Evolutionary conservation across 495 filamentous ascomycete species (phyloP).

Genomic region (Neurospora terricola): DNA sequence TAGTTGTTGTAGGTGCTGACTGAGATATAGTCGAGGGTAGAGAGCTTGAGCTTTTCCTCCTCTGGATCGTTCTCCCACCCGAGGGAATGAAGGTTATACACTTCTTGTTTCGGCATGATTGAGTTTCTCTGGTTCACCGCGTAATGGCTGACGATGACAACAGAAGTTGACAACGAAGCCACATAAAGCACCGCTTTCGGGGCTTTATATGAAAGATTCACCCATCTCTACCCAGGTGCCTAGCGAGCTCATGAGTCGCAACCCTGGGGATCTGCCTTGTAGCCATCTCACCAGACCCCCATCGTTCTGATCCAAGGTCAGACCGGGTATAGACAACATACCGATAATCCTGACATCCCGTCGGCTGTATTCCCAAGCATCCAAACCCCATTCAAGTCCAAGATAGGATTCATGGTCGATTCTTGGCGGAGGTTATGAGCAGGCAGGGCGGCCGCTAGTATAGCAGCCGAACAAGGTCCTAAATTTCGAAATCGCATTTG

Average conservation of each 20-base stretch:
- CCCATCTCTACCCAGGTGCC: background rate
- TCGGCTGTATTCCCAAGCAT: background rate
- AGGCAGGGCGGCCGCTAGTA: background rate
- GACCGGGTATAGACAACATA: background rate
- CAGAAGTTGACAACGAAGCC: background rate
- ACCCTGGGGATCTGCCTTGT: background rate
- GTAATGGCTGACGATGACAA: background rate
- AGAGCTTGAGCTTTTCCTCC: slow-evolving; percentile 16
- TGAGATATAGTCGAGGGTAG: slow-evolving; percentile 25
- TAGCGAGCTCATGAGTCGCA: background rate
- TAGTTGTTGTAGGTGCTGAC: slow-evolving; percentile 26
- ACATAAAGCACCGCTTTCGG: background rate
- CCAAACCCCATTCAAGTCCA: background rate
- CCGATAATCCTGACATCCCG: background rate
- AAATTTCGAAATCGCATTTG: background rate
- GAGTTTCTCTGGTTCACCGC: background rate
- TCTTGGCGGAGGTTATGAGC: background rate
- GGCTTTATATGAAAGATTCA: background rate
- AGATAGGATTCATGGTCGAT: background rate
- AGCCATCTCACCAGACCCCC: background rate
- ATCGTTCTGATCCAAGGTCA: background rate
- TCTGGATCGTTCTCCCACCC: slow-evolving; percentile 21
- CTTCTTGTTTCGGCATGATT: slow-evolving; percentile 13
- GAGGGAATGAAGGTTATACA: slow-evolving; percentile 12
- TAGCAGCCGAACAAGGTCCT: background rate